Evolutionary conservation across 2,329 filamentous ascomycete genomes (phyloP), one percentile per base, ranked within the genome.

Genomic region (Venturia oleaginea): DNA sequence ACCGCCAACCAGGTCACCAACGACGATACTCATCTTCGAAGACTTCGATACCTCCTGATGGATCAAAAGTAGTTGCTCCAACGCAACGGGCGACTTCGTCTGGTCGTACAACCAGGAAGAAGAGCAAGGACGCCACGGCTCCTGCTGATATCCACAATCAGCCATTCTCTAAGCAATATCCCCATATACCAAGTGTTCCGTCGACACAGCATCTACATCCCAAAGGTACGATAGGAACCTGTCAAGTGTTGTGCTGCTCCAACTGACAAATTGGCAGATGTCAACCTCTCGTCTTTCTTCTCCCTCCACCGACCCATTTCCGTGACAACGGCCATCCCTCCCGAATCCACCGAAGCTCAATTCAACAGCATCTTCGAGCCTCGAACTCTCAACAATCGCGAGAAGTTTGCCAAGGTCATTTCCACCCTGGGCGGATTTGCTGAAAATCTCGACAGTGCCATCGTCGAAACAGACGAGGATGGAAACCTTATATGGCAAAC

Each of bases 221-320:
- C 72, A 82, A 85, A 76, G 85, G 88, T 89, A 75, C 40, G 80
- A 57, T 57, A 8, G 7, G 62, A 32, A 65, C 62, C 67, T 70
- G 64, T 17, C 15, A 11, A 22, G 3, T n/a, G 17, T 8, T 10
- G 6, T 32, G 4, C 7, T 51, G 46, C 40, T 34, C 32, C 22
- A 7, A 60, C 40, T 60, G 24, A 40, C 34, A 30, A 27, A 24
- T 3, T 32, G 22, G 32, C 66, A 97, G 94, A 95, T 72, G 83
- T 97, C 67, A 88, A 89, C 68, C 81, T 96, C 57, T 94, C 93
- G 8, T 89, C 89, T 66, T 97, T 99, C 82, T 97, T 97, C 81
- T 95, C 92, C 67, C 88, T 96, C 69, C 91, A 99, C 78, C 87
- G 94, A 67, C 94, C 94, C 57, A 93, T 99, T 72, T 96, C 91